Evolutionary conservation across 23 red algal species (phyloP).

Genomic region (Gracilaria vermiculophylla): DNA sequence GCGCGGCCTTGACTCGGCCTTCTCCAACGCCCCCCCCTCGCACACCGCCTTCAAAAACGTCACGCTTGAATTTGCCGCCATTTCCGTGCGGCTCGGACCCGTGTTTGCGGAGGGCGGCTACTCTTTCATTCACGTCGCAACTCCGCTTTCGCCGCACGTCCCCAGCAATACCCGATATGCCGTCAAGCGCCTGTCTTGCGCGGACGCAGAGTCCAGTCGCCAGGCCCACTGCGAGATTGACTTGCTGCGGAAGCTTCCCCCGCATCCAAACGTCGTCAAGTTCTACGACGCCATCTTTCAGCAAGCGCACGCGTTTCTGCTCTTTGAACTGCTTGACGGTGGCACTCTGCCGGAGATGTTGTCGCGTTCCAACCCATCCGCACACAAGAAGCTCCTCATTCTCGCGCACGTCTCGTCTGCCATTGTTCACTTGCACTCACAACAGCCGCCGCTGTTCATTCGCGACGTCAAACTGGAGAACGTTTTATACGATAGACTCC

Average conservation of each 20-base stretch:
- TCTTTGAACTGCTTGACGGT: conserved; percentile 71
- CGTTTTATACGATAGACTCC: conserved; percentile 55
- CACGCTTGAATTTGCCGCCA: not conserved
- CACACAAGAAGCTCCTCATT: conserved; percentile 6
- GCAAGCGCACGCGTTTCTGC: conserved; percentile 35
- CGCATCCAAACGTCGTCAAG: conserved; percentile 65
- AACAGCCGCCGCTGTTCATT: conserved; percentile 57
- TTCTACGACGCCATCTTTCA: conserved; percentile 62
- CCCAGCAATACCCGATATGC: not conserved
- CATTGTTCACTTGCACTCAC: conserved; percentile 71
- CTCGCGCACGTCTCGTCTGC: conserved; percentile 42
- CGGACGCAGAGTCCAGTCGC: not conserved
- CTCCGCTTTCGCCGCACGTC: not conserved
- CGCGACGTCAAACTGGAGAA: conserved; percentile 96
- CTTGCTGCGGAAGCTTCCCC: conserved; percentile 43
- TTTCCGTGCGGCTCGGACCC: conserved; percentile 39
- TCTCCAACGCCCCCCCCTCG: conserved; percentile 11
- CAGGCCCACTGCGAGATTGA: conserved; percentile 41
- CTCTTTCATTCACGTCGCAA: conserved; percentile 67
- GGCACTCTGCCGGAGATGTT: conserved; percentile 60
- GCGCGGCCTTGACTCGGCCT: conserved; percentile 18
- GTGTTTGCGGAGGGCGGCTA: conserved; percentile 79
- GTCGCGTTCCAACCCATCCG: not conserved
- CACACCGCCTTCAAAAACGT: conserved; percentile 37
- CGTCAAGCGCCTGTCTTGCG: conserved; percentile 51